Evolutionary conservation across 108 stramenopile genomes (phyloP), one percentile per base, ranked within the genome.

Genomic region (Ochromonas danica): DNA sequence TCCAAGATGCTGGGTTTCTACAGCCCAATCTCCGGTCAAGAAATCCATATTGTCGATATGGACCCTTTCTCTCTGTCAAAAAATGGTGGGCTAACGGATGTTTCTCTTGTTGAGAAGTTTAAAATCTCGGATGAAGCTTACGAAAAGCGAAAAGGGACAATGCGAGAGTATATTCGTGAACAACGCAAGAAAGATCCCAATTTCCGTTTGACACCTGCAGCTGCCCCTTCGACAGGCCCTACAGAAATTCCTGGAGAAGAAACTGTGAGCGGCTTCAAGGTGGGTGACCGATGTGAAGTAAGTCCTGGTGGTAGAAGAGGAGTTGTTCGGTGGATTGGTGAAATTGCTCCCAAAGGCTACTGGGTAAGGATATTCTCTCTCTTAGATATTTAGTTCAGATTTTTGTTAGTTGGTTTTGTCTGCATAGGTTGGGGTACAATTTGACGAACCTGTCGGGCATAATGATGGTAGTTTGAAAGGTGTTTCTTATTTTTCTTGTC

Each of bases 41-140:
- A 90, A 77, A 84, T 97, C 10, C 93, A 94, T 81, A 93, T 94
- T 78, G 63, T 94, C 39, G 95, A 98, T 80, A 61, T 90, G 45
- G 93, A 98, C 87, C 98, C 95, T 0, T 83, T 91, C 83, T 95
- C 94, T 22, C 82, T 86, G 14, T 89, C 90, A 30, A 79, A 83
- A 1, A 87, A 85, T 22, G 96, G 96, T 14, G 94, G 91, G 27
- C 94, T 93, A 74, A 96, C 97, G 78, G 92, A 98, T 78, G 85
- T 88, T 3, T 87, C 90, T 0, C 75, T 94, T 71, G 93, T 98
- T 1, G 39, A 95, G 62, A 98, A 96, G 85, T 98, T 93, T 78
- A 42, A 77, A 62, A 94, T 98, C 93, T 81, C 85, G 33, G 98
- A 98, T 6, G 96, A 96, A 91, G 90, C 93, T 62, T 98, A 98